Base-by-base conservation (phyloP, 805 yeast genomes). In the Kodamaea laetipori region DNA sequence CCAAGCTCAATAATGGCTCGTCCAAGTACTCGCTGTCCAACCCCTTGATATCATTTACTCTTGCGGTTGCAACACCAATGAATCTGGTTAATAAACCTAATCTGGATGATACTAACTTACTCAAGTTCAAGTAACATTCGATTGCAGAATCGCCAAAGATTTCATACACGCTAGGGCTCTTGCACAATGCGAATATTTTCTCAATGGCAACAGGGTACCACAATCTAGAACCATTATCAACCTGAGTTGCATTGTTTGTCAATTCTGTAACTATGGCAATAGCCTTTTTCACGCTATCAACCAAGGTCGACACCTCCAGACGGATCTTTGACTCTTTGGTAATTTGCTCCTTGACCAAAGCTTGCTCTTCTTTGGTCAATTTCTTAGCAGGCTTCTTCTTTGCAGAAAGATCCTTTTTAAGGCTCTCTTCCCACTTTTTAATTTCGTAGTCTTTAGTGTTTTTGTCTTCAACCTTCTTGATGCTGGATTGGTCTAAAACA, bases 391-490 rank as follows among this genome's bases (percentile, higher is more conserved):
- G 52, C 35, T 56, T 55, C 49, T 76, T 73, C 59, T 81, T 81
- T 41, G 73, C 72, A 1, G 84, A 82, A 27, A 90, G 71, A 56
- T 89, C 92, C 49, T 81, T 80, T 54, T 92, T 80, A 24, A 94
- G 76, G 40, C 78, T 77, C 52, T 84, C 90, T 58, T 94, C 99
- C 98, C 98, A 92, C 60, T 87, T 81, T 46, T 78, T 67, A 2
- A 90, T 85, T 54, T 85, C 95, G 54, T 88, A 88, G 55, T 90
- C 96, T 57, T 83, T 90, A 1, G 87, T 69, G 58, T 87, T 87
- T 59, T 86, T 87, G 57, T 80, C 79, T 10, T 80, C 79, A 4
- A 66, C 69, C 25, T 64, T 64, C 56, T 71, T 76, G 2, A 57
- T 37, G 43, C 66, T 66, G 9, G 59, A 54, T 25, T 61, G 57